phyloP scores from a whole-genome alignment of 1,139 yeast species.

The Zygoascus meyerae region DNA sequence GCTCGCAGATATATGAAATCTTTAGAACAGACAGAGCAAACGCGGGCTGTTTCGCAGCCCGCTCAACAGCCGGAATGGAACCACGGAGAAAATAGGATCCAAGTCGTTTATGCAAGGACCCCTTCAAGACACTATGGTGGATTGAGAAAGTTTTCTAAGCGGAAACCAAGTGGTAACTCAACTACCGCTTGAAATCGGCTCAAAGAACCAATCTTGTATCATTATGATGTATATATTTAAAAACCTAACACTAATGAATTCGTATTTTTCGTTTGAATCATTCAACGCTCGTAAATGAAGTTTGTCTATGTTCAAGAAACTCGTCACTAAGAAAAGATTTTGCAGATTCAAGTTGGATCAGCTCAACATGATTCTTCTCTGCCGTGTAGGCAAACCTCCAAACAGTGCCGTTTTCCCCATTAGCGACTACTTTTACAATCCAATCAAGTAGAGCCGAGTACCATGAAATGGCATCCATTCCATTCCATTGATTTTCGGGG shows the following conservation, averaged over 20 bases:
- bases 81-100: constrained; percentile 1
- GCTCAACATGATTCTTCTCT: constrained; percentile 9
- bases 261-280: background rate
- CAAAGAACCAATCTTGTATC: no score
- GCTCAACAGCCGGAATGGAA: background rate
- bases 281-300: background rate
- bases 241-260: no score
- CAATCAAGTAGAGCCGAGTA: constrained; percentile 81
- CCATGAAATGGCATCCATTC: constrained; percentile 75
- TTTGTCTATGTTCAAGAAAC: constrained; percentile 6
- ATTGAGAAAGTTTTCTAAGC: background rate
- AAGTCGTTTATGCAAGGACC: constrained; percentile 3
- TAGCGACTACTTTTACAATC: constrained; percentile 47
- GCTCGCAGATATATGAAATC: constrained; percentile 4
- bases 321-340: constrained; percentile 1
- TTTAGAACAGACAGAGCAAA: background rate
- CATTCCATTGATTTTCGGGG: constrained; percentile 45
- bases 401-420: constrained; percentile 2
- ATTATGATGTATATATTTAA: no score
- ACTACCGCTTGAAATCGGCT: no score
- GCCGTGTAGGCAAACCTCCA: constrained; percentile 15
- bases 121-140: constrained; percentile 6
- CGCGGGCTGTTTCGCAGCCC: constrained; percentile 2
- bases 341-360: constrained; percentile 5
- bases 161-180: background rate